Evolutionary conservation across 257 asterid species (phyloP), one percentile per base, ranked within the genome.

Genomic region (Nicotiana tomentosiformis): DNA sequence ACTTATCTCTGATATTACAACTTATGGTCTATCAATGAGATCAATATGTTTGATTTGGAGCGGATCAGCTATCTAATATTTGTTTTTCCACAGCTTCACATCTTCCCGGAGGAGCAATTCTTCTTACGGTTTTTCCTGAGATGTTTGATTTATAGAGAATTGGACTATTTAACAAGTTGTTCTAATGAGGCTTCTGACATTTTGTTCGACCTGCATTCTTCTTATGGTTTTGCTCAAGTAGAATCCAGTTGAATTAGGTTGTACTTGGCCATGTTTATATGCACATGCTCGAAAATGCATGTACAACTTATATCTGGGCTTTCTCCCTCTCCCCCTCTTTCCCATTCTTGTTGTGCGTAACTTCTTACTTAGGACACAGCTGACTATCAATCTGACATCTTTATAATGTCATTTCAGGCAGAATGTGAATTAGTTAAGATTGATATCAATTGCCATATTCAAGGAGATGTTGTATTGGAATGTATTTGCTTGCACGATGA

Each of bases 381-480:
- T 29, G 64, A 16, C 80, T 23, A 23, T 51, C 51, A 16, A 74
- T 51, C 23, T 68, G 7, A 66, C 66, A 82, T 85, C 61, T 78
- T 77, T 72, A 76, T 83, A 81, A 82, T 66, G 74, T 84, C 77
- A 81, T 87, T 89, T 78, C 95, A 95, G 99, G 94, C 86, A 84
- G 99, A 91, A 89, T 90, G 94, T 78, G 94, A 90, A 89, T 85
- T 95, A 84, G 91, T 88, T 43, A 95, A 95, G 92, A 90, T 95
- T 83, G 99, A 95, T 84, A 92, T 95, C 84, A 90, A 91, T 81
- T 95, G 98, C 90, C 90, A 84, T 87, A 85, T 92, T 84, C 99
- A 95, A 92, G 99, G 99, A 58, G 99, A 95, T 87, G 98, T 95
- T 87, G 98, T 95, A 57, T 87, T 93, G 90, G 99, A 95, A 88